A percentile compares a stretch with the other conserved stretches of the same genome.
These are phyloP conservation scores for Vigna reflexopilosa DNA, from an alignment of 306 rosid genomes.

Conservation along the genomic window DNA sequence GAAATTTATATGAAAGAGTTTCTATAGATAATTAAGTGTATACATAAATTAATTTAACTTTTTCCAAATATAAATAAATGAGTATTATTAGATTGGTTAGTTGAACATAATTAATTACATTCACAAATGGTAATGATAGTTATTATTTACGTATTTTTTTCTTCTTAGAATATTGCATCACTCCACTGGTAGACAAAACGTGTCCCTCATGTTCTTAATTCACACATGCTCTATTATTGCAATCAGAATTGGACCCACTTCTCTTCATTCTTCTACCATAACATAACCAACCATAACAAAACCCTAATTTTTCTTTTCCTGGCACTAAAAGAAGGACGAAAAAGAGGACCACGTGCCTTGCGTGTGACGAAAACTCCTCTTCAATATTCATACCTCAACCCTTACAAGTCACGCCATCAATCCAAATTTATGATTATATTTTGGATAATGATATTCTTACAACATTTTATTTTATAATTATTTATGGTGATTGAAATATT, in stretches of 20 bases:
- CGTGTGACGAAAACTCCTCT: slow-evolving; percentile 47
- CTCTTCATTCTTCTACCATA: neutral
- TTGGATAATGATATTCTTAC: too few relatives aligned
- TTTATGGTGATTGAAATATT: too few relatives aligned
- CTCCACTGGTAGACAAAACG: slow-evolving; percentile 27
- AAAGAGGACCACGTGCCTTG: slow-evolving; percentile 50
- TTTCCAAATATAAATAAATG: too few relatives aligned
- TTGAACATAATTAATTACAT: too few relatives aligned
- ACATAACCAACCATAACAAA: neutral
- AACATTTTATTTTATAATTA: too few relatives aligned
- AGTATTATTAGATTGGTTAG: too few relatives aligned
- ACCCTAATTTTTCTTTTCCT: neutral
- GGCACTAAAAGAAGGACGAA: neutral
- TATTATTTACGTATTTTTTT: too few relatives aligned
- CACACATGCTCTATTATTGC: slow-evolving; percentile 40
- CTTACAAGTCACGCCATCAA: slow-evolving; percentile 63
- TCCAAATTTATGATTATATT: too few relatives aligned
- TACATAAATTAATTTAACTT: too few relatives aligned
- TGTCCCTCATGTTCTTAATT: slow-evolving; percentile 35
- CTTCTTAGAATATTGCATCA: neutral
- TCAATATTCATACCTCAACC: slow-evolving; percentile 2
- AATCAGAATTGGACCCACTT: slow-evolving; percentile 12
- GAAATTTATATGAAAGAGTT: too few relatives aligned
- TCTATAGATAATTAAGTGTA: too few relatives aligned
- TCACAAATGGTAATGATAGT: too few relatives aligned